Base-by-base conservation (phyloP, 768 basidiomycete species). In the Mycena albidolilacea region DNA sequence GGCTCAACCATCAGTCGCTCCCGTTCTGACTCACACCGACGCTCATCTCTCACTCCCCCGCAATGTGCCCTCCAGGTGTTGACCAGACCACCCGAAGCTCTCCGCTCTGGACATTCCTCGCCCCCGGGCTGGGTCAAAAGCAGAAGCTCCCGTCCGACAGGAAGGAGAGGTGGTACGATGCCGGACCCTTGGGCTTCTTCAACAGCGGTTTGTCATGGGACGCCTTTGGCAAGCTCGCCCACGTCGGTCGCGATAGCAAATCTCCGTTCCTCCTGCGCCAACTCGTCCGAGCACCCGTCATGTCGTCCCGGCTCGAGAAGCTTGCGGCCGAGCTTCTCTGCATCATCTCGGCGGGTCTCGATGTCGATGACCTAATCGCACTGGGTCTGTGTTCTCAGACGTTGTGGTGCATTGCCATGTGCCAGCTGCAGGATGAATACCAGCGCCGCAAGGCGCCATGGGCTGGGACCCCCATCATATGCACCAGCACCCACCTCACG, bases 221-320 rank as follows among this genome's bases (percentile, higher is more conserved):
- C 30, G 54, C 54, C 54, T 55, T 55, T 55, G 54, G 21, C n/a
- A 55, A 55, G 30, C 54, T 55, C 21, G 54, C 54, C 54, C 54
- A 17, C 54, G 54, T 55, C 30, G 54, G 21, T 23, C n/a, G 9
- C 21, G 54, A 55, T 14, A 35, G 8, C 3, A 21, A 35, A 23
- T 23, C 30, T 35, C 54, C 54, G 30, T 21, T 35, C 21, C 54
- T 55, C 54, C 54, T 35, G 30, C 30, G 21, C 30, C 21, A 21
- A 21, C 54, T 55, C 21, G 54, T 23, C 54, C n/a, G 30, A 35
- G 21, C 54, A 21, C n/a, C 54, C 30, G 21, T 4, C n/a, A 35
- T 35, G 21, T 35, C 54, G 21, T 55, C 54, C 54, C 54, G 9
- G 21, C 54, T 55, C 54, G 54, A 55, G 30, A 35, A 21, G 54